Base-by-base conservation (phyloP, 805 yeast species). In the Nakazawaea ambrosiae region DNA sequence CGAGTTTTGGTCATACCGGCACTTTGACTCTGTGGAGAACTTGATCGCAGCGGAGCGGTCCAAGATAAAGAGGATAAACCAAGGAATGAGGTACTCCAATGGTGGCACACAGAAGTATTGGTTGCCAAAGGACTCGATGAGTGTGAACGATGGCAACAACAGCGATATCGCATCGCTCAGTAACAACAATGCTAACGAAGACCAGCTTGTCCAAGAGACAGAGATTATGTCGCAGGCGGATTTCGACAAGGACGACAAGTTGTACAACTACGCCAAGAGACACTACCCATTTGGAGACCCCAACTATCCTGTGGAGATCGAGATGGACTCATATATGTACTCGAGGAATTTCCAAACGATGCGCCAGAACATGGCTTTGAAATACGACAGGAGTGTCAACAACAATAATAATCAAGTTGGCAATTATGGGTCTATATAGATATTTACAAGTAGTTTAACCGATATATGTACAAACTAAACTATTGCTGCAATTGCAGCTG, bases 91-190 rank as follows among this genome's bases (percentile, higher is more conserved):
- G 31, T 87, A 85, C 55, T 75, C 78, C 20, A 72, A 78, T 35
- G 82, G 84, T 29, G 97, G 97, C 0, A 70, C 73, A 33, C 75
- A 75, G 10, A 85, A 82, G 47, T 88, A 88, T 56, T 92, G 97
- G 97, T 61, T 89, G 3, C 55, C 57, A 2, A n/a, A n/a, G n/a
- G 41, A 20, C 31, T 22, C 41, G 4, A 10, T 26, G 27, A 17
- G 20, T 16, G 6, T 24, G 23, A 11, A 20, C n/a, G 11, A 12
- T 24, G 29, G 12, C n/a, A 10, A 19, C 12, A 18, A 16, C 7
- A 4, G 12, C 23, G 31, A 19, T 17, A n/a, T n/a, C n/a, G n/a
- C n/a, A n/a, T n/a, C n/a, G n/a, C n/a, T n/a, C n/a, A n/a, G n/a
- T n/a, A 36, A 35, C 14, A 17, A 24, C 14, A 29, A 24, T 5